Base-by-base conservation (phyloP, 352 stramenopile species). In the Halophytophthora batemanensis region DNA sequence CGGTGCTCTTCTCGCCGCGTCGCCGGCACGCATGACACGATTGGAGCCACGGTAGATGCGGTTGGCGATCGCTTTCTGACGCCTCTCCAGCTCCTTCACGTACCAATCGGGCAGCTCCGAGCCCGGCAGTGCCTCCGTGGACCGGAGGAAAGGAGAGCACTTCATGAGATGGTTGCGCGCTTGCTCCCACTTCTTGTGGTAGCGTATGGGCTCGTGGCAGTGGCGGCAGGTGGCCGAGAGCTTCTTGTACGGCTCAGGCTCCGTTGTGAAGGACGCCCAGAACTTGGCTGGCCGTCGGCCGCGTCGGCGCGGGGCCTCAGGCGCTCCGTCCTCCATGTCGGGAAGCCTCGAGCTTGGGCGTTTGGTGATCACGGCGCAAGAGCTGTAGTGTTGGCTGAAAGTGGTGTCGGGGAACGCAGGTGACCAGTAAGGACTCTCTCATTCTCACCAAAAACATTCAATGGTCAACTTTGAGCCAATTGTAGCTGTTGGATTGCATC, bases 161-260 rank as follows among this genome's bases (percentile, higher is more conserved):
- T 77, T 77, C 58, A 82, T 73, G 22, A 85, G 59, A 50, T 87
- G 74, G 54, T 63, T 56, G 21, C 76, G 76, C 36, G 74, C 74
- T 33, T 81, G 71, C 35, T 70, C 74, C 62, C 69, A 86, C 69
- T 85, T 87, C 59, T 84, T 82, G 59, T 73, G 70, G 53, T 87
- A 69, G 8, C 55, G 55, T 6, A 86, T 59, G 1, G 58, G 43
- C 29, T 58, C 45, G 33, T 58, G 56, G 52, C 77, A 87, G 62
- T 86, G 77, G 34, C 74, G 74, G 36, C 77, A 87, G 34, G 62
- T 45, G 25, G 74, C 61, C 38, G 69, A 38, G 19, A 53, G 34
- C 29, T 59, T 38, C 42, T 82, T 81, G 61, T 84, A 76, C 6
- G 77, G 77, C 56, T 83, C 60, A 0, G 60, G 43, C 1, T 61